These are phyloP conservation scores for Salicornia ramosissima DNA, from an alignment of 148 eudicot species.

Conservation along the genomic window DNA sequence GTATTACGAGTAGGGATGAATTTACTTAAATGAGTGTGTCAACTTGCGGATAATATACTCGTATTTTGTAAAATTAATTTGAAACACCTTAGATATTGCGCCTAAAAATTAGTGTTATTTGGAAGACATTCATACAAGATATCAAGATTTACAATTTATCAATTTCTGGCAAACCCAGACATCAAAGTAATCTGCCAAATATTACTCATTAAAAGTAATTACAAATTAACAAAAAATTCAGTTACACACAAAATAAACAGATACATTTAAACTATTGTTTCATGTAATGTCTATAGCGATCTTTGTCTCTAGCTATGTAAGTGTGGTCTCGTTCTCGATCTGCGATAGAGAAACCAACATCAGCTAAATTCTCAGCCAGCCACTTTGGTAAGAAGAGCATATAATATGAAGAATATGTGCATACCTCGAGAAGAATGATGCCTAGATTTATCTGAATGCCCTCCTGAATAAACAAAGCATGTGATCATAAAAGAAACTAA, in stretches of 20 bases:
- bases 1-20: no score
- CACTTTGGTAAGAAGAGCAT: background rate
- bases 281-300: slow-evolving; percentile 65
- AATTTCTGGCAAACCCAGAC: background rate
- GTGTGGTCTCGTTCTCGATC: slow-evolving; percentile 44
- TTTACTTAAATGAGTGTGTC: no score
- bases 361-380: background rate
- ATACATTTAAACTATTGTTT: background rate
- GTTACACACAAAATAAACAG: background rate
- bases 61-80: no score
- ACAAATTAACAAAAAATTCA: background rate
- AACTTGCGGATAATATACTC: no score
- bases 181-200: background rate
- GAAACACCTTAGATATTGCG: no score
- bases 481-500: background rate
- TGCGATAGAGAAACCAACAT: slow-evolving; percentile 12
- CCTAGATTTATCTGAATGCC: slow-evolving; percentile 52
- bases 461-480: slow-evolving; percentile 42
- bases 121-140: background rate
- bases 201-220: no score
- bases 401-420: background rate
- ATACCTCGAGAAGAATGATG: slow-evolving; percentile 86
- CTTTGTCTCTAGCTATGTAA: slow-evolving; percentile 67
- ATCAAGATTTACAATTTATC: background rate
- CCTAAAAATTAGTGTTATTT: background rate